Conservation (phyloP, 176 grass and related monocot genomes). For the Carex myosuroides region DNA sequence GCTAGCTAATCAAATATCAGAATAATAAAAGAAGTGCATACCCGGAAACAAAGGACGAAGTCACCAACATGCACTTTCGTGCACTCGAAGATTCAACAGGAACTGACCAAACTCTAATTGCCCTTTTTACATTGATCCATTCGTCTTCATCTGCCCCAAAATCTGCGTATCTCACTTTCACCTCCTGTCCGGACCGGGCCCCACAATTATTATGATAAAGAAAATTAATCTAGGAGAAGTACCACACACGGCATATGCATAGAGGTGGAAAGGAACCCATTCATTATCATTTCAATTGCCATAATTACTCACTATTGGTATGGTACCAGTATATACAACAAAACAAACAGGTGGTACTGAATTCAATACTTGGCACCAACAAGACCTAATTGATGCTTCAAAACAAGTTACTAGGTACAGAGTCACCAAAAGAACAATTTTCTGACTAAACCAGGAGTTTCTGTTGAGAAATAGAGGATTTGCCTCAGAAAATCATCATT, state of each 20-base stretch:
- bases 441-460: not conserved
- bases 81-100: constrained; percentile 43
- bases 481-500: no score
- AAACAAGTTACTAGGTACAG: not conserved
- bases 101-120: constrained; percentile 35
- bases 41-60: constrained; percentile 47
- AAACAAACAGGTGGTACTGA: not conserved
- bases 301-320: not conserved
- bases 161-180: constrained; percentile 42
- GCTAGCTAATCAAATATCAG: not conserved
- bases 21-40: not conserved
- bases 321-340: not conserved
- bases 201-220: not conserved
- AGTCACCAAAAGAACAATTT: not conserved
- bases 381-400: not conserved
- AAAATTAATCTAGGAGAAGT: constrained; percentile 1
- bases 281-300: not conserved
- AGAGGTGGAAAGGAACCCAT: not conserved
- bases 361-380: not conserved
- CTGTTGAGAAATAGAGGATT: no score
- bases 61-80: constrained; percentile 29
- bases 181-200: constrained; percentile 16
- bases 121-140: constrained; percentile 45
- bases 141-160: constrained; percentile 49
- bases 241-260: not conserved